phyloP scores from a whole-genome alignment of 2,329 filamentous ascomycete species.

The Fusarium guadeloupense region DNA sequence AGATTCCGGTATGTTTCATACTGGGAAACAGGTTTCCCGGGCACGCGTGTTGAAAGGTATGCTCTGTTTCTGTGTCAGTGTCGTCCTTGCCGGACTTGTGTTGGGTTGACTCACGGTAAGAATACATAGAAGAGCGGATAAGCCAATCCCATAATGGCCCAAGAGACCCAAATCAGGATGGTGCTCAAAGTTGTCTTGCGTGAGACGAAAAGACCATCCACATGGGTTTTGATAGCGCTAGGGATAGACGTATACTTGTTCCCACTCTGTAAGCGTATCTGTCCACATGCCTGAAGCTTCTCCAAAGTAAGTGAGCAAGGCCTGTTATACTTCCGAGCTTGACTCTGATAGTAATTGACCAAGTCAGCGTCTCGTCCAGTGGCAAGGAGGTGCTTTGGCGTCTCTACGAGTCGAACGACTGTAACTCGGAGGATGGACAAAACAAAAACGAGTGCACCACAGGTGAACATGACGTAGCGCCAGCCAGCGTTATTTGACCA shows the following conservation, averaged over 20 bases:
- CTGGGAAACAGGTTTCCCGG: too few relatives aligned
- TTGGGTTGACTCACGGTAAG: slow-evolving; percentile 66
- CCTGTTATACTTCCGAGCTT: slow-evolving; percentile 7
- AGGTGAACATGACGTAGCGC: slow-evolving; percentile 30
- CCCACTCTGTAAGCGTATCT: too few relatives aligned
- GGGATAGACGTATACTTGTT: too few relatives aligned
- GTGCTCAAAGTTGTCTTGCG: slow-evolving; percentile 17
- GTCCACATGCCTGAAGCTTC: slow-evolving; percentile 9
- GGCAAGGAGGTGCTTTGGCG: slow-evolving; percentile 13
- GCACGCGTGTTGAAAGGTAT: too few relatives aligned
- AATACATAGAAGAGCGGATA: slow-evolving; percentile 83
- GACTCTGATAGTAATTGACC: too few relatives aligned
- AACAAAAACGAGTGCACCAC: slow-evolving; percentile 9
- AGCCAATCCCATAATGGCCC: slow-evolving; percentile 70
- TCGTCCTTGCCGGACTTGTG: too few relatives aligned
- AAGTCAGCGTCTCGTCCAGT: slow-evolving; percentile 1
- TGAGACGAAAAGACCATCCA: too few relatives aligned
- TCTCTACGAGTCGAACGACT: slow-evolving; percentile 8
- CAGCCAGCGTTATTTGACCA: slow-evolving; percentile 1
- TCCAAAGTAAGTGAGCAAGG: slow-evolving; percentile 8
- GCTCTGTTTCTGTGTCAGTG: neutral
- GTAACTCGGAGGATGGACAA: slow-evolving; percentile 15
- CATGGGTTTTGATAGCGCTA: too few relatives aligned
- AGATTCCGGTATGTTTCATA: too few relatives aligned
- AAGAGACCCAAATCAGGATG: slow-evolving; percentile 18